Conservation (phyloP, 2,329 filamentous ascomycete genomes). For the Pseudogymnoascus verrucosus region DNA sequence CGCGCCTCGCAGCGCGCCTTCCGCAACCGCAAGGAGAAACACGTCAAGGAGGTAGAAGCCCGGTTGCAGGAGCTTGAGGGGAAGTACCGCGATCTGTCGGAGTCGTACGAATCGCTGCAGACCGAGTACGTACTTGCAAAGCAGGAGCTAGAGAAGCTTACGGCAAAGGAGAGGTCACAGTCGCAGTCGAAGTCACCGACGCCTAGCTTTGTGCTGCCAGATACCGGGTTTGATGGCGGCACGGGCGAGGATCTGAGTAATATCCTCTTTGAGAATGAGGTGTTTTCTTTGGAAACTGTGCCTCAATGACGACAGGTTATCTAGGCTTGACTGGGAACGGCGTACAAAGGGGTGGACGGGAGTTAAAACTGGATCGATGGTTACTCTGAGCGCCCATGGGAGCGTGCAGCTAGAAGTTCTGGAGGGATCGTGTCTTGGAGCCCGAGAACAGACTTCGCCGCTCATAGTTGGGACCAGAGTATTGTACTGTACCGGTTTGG, state of each 20-base stretch:
- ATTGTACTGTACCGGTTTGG: conserved; percentile 6
- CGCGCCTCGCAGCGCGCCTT: conserved; percentile 54
- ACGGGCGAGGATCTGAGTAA: not conserved
- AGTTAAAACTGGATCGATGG: not conserved
- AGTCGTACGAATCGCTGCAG: conserved; percentile 45
- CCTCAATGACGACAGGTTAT: not conserved
- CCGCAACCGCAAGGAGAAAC: conserved; percentile 55
- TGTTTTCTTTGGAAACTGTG: not conserved
- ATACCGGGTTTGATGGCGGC: not conserved
- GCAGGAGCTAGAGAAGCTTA: conserved; percentile 23
- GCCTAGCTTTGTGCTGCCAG: not conserved
- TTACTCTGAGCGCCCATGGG: not conserved
- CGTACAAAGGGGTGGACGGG: not conserved
- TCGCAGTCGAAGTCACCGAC: not conserved
- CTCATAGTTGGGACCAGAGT: not conserved
- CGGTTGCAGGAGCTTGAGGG: conserved; percentile 46
- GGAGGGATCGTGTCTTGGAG: not conserved
- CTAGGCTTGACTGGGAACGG: not conserved
- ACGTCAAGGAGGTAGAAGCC: conserved; percentile 54
- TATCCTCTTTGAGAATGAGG: not conserved
- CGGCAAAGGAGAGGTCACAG: not conserved
- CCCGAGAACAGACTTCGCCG: not conserved
- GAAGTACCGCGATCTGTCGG: conserved; percentile 46
- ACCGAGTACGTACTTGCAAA: conserved; percentile 26
- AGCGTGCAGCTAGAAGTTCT: not conserved